phyloP scores from a whole-genome alignment of 1,139 yeast species.

The Lodderomyces margitis region DNA sequence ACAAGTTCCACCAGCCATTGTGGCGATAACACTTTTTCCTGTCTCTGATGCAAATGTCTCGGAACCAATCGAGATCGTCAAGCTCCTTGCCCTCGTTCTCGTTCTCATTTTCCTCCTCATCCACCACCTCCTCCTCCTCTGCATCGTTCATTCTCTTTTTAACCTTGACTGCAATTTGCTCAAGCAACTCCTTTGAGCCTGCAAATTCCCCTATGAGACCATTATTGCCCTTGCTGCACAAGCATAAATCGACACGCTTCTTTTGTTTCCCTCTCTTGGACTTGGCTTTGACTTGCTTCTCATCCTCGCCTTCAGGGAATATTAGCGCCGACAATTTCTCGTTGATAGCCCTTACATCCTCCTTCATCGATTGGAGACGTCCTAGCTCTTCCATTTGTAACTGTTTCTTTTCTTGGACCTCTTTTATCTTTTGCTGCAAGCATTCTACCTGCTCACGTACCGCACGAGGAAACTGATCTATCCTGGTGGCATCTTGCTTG shows the following conservation, averaged over 20 bases:
- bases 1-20: constrained; percentile 62
- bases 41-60: constrained; percentile 54
- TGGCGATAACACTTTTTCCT: constrained; percentile 66
- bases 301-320: constrained; percentile 14
- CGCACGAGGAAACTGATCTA: constrained; percentile 29
- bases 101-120: constrained; percentile 16
- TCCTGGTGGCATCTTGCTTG: constrained; percentile 28
- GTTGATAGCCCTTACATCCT: constrained; percentile 36
- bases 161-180: constrained; percentile 8
- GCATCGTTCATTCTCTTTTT: constrained; percentile 4
- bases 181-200: constrained; percentile 20
- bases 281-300: constrained; percentile 13
- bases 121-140: constrained; percentile 13
- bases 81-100: constrained; percentile 5
- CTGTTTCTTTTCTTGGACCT: constrained; percentile 21
- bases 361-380: constrained; percentile 33
- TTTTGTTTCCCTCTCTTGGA: constrained; percentile 24
- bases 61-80: constrained; percentile 19
- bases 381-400: constrained; percentile 18
- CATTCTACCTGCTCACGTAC: constrained; percentile 23
- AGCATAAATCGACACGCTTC: constrained; percentile 34
- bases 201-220: constrained; percentile 12
- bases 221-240: constrained; percentile 24
- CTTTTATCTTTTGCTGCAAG: constrained; percentile 22
- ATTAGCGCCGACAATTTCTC: constrained; percentile 25